Evolutionary conservation across 176 grass and related monocot species (phyloP).

Genomic region (Oryza glumipatula): DNA sequence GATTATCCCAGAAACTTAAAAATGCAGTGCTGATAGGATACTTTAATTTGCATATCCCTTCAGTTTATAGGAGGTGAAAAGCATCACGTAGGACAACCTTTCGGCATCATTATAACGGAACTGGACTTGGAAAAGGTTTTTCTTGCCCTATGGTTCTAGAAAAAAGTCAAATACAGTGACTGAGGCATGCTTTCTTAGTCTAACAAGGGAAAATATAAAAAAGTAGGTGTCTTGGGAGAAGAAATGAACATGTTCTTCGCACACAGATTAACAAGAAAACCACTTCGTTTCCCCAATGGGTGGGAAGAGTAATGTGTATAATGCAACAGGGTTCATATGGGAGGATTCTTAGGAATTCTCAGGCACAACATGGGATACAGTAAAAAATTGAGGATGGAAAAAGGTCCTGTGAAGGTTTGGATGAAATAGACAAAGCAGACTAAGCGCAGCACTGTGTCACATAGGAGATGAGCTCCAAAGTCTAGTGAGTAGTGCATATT

Average conservation of each 20-base stretch:
- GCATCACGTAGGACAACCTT: not conserved
- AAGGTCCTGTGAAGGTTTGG: not conserved
- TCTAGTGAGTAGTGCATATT: not conserved
- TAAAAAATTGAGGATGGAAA: not conserved
- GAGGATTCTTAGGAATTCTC: not conserved
- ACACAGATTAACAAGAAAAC: not conserved
- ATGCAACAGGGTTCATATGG: not conserved
- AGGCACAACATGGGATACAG: not conserved
- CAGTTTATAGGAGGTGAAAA: not conserved
- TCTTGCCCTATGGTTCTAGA: not conserved
- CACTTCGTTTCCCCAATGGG: not conserved
- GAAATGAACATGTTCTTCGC: not conserved
- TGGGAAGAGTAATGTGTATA: not conserved
- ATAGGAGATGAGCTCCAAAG: not conserved
- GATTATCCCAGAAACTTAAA: not conserved
- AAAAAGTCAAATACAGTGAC: not conserved
- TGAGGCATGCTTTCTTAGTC: not conserved
- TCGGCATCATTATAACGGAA: not conserved
- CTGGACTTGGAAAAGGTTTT: not conserved
- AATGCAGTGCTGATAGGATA: constrained; percentile 8
- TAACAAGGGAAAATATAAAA: not conserved
- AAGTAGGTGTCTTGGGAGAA: not conserved
- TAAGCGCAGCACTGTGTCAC: not conserved
- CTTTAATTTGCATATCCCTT: not conserved
- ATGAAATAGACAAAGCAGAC: constrained; percentile 4